Evolutionary conservation across 192 early-diverging fungal genomes (phyloP).

Genomic region (Glomus cerebriforme): DNA sequence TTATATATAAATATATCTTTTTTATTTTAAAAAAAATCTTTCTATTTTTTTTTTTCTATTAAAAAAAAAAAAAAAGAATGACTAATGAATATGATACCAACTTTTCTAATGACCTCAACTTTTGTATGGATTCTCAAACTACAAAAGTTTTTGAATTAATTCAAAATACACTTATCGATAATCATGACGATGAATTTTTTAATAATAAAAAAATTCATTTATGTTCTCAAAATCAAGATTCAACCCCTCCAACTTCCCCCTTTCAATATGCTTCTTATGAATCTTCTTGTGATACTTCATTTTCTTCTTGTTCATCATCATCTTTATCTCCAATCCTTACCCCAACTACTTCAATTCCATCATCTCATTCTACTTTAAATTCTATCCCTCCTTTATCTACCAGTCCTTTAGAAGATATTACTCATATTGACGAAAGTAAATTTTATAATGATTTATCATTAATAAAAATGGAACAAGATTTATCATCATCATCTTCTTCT

Average conservation of each 20-base stretch:
- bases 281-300: not conserved
- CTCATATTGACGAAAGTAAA: too few species aligned
- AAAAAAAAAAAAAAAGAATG: not conserved
- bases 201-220: not conserved
- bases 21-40: too few species aligned
- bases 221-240: not conserved
- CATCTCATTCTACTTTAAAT: not conserved
- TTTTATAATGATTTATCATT: not conserved
- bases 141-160: not conserved
- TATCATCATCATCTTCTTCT: not conserved
- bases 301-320: not conserved
- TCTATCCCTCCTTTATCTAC: not conserved
- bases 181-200: not conserved
- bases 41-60: too few species aligned
- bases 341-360: not conserved
- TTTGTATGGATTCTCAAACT: not conserved
- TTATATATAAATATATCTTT: not conserved
- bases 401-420: not conserved
- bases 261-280: not conserved
- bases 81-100: not conserved
- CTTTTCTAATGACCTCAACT: not conserved
- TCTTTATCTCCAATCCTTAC: not conserved
- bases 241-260: not conserved
- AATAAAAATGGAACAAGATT: not conserved
- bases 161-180: not conserved